Base-by-base conservation (phyloP, 208 protist genomes). In the Borovskyia barvae region DNA sequence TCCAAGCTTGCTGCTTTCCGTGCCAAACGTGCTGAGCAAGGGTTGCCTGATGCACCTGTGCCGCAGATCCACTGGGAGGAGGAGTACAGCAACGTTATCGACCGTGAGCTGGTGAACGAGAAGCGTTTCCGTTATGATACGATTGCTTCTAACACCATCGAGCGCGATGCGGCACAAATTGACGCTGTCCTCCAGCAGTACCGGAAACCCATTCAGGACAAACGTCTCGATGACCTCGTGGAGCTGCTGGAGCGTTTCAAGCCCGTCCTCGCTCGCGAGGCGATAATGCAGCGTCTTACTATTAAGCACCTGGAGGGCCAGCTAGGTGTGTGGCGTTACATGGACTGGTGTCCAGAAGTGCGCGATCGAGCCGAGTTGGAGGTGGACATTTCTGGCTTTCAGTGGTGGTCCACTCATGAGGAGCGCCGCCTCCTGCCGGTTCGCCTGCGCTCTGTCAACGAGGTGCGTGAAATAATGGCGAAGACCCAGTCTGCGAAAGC, bases 321-420 rank as follows among this genome's bases (percentile, higher is more conserved):
- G 73, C 67, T 97, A 17, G 88, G 87, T 59, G 78, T 97, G 47
- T 97, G 87, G 85, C 85, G 91, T 47, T 97, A 94, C 80, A 87
- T 94, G 77, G 91, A 97, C 77, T 97, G 91, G 91, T 94, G 87
- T 75, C 91, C 91, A 24, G 91, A 97, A 66, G 87, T 94, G 20
- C 85, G 91, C 63, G 91, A 97, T 58, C 83, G 86, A 39, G 87
- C 91, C 22, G 91, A 97, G 72, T 72, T 97, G 46, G 85, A 95
- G 66, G 80, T 87, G 25, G 91, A 97, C 53, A 63, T 92, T 28
- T 84, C 69, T 29, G 86, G 88, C 41, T 91, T 78, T 78, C 86
- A 94, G 66, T 93, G 87, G 86, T 94, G 87, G 87, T 91, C 85
- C 36, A 78, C 81, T 3, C 65, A 85, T 45, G 88, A 94, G 69